A percentile compares a stretch with the other conserved stretches of the same genome.
Evolutionary conservation across 306 rosid species (phyloP).

Genomic region (Hippophae tibetana): DNA sequence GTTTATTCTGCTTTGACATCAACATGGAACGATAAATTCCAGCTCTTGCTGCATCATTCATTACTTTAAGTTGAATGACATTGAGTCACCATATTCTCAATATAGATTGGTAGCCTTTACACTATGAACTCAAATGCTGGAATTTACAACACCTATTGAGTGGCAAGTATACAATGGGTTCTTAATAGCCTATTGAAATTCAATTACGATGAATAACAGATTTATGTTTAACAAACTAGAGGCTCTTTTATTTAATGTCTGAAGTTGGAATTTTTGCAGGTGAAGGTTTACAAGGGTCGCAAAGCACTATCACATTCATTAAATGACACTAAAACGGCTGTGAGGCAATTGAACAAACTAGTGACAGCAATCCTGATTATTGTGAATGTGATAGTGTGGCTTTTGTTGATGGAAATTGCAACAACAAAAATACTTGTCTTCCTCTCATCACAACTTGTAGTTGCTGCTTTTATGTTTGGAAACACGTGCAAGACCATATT

Average conservation of each 20-base stretch:
- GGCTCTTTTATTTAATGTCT: background rate
- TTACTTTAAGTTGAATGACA: background rate
- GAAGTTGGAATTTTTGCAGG: conserved; percentile 31
- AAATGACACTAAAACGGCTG: conserved; percentile 84
- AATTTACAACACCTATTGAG: background rate
- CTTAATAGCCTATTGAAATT: background rate
- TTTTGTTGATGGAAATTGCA: conserved; percentile 77
- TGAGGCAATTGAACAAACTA: conserved; percentile 69
- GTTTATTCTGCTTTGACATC: background rate
- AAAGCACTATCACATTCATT: conserved; percentile 77
- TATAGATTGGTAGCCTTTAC: background rate
- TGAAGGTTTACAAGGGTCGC: conserved; percentile 76
- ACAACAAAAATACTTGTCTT: conserved; percentile 74
- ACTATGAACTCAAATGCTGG: background rate
- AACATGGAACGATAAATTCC: background rate
- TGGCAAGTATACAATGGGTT: background rate
- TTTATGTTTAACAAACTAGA: background rate
- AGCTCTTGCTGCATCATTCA: background rate
- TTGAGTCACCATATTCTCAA: background rate
- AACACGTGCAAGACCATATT: conserved; percentile 85
- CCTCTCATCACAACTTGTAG: conserved; percentile 67
- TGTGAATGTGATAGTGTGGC: conserved; percentile 58
- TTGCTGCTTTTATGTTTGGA: conserved; percentile 74
- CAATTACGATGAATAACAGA: background rate
- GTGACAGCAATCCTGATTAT: conserved; percentile 41